These are phyloP conservation scores for Gossypium arboreum DNA, from an alignment of 345 rosid genomes.

Conservation along the genomic window DNA sequence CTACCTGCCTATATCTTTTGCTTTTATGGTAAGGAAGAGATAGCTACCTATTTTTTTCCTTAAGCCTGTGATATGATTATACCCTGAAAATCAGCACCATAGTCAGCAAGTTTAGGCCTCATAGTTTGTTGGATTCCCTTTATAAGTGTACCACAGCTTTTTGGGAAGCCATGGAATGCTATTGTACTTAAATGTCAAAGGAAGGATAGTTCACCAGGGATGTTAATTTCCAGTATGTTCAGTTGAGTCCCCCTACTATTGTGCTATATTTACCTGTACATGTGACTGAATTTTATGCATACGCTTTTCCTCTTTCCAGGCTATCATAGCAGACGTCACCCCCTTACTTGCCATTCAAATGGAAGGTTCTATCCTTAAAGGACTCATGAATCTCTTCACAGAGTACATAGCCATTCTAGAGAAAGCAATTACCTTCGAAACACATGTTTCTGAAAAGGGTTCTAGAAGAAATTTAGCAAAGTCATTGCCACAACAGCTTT, in stretches of 20 bases:
- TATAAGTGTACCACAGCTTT: not conserved
- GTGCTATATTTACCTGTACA: not conserved
- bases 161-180: not conserved
- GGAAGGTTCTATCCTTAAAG: slow-evolving; percentile 41
- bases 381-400: slow-evolving; percentile 37
- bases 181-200: not conserved
- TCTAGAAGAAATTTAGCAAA: slow-evolving; percentile 28
- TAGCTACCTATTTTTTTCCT: not conserved
- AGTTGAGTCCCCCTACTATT: slow-evolving; percentile 1
- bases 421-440: slow-evolving; percentile 30
- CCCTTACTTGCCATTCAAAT: slow-evolving; percentile 46
- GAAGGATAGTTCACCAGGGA: not conserved
- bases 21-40: not conserved
- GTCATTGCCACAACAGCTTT: slow-evolving; percentile 40
- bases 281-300: slow-evolving; percentile 5
- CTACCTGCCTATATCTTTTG: not conserved
- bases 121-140: not conserved
- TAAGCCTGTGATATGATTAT: not conserved
- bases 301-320: slow-evolving; percentile 29
- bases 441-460: slow-evolving; percentile 18
- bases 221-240: not conserved
- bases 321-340: slow-evolving; percentile 31
- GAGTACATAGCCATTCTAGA: slow-evolving; percentile 43
- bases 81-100: not conserved
- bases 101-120: not conserved